Evolutionary conservation across 176 grass and related monocot species (phyloP).

Genomic region (Aegilops longissima): DNA sequence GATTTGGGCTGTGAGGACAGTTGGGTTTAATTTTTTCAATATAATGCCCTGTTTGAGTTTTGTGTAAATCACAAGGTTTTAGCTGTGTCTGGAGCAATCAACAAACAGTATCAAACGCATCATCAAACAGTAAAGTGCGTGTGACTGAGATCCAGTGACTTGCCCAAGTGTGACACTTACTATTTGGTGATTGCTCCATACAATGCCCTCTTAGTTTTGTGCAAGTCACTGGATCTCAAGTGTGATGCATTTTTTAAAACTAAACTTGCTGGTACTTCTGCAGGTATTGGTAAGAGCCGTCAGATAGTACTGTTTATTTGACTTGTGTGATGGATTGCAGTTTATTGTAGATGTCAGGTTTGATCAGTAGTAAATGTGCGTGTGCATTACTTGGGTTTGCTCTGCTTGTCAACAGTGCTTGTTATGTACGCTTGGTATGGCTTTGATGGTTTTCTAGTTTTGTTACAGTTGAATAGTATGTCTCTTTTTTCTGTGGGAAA

Average conservation of each 20-base stretch:
- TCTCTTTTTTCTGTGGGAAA: background rate
- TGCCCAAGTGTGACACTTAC: too few relatives aligned
- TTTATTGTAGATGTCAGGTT: background rate
- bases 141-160: too few relatives aligned
- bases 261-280: background rate
- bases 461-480: background rate
- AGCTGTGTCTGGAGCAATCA: background rate
- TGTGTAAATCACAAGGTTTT: background rate
- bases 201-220: too few relatives aligned
- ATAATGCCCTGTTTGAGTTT: background rate
- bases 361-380: background rate
- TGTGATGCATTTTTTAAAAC: background rate
- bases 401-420: background rate
- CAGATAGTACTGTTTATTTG: background rate
- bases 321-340: background rate
- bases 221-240: too few relatives aligned
- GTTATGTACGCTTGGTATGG: background rate
- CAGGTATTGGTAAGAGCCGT: background rate
- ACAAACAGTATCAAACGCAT: background rate
- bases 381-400: background rate
- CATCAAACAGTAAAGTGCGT: background rate
- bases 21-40: background rate
- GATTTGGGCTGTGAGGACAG: background rate
- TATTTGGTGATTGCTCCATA: too few relatives aligned
- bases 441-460: background rate